A percentile compares a stretch with the other conserved stretches of the same genome.
phyloP scores from a whole-genome alignment of 768 basidiomycete genomes.

The Basidioascus undulatus region DNA sequence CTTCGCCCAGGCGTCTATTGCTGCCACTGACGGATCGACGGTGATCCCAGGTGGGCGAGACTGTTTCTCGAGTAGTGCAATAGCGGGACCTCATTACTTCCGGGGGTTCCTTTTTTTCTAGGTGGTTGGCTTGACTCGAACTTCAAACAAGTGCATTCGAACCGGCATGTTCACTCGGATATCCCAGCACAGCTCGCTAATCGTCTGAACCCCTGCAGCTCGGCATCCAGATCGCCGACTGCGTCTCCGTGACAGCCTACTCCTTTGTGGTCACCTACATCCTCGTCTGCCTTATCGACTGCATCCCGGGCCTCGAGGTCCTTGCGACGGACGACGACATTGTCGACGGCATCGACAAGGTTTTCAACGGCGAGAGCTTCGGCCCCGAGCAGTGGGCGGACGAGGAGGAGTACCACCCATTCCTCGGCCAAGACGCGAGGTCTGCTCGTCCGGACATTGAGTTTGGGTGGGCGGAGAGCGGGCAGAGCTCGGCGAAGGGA shows the following conservation, averaged over 20 bases:
- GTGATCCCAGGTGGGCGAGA: conserved; percentile 2
- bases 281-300: conserved; percentile 1
- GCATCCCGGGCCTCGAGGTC: conserved; percentile 1
- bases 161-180: conserved; percentile 2
- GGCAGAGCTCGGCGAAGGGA: too few relatives aligned
- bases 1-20: conserved; percentile 1
- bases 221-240: neutral
- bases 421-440: too few relatives aligned
- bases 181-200: neutral
- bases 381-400: neutral
- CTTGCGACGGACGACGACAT: conserved; percentile 1
- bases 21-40: neutral
- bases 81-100: too few relatives aligned
- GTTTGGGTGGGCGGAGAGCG: neutral
- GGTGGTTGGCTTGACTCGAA: conserved; percentile 2
- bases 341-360: neutral
- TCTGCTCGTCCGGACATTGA: neutral
- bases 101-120: too few relatives aligned
- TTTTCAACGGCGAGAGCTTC: neutral
- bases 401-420: neutral
- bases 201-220: neutral
- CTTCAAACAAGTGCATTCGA: too few relatives aligned
- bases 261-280: conserved; percentile 4
- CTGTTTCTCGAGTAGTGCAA: too few relatives aligned
- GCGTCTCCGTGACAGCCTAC: neutral